Evolutionary conservation across 108 stramenopile species (phyloP).

Genomic region (Skeletonema marinoi): DNA sequence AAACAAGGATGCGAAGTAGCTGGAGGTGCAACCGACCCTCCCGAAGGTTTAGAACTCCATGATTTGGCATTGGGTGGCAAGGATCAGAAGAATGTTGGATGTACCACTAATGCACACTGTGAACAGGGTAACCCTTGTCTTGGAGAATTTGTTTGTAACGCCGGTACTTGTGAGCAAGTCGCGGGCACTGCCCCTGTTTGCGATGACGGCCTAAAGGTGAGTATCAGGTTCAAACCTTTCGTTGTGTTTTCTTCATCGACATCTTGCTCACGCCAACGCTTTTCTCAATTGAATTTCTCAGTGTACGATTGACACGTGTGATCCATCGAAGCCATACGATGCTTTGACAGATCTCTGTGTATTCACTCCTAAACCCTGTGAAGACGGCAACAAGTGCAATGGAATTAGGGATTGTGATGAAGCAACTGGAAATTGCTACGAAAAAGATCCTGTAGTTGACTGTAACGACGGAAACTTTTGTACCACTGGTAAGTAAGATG

Average conservation of each 20-base stretch:
- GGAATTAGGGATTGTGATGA: background rate
- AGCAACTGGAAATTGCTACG: background rate
- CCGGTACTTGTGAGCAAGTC: background rate
- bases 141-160: background rate
- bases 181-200: background rate
- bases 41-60: background rate
- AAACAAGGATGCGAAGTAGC: background rate
- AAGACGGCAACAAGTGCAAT: background rate
- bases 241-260: background rate
- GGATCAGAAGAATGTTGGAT: background rate
- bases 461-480: background rate
- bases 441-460: background rate
- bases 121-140: background rate
- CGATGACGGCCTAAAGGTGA: background rate
- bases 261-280: background rate
- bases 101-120: background rate
- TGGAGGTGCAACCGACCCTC: background rate
- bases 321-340: background rate
- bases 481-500: background rate
- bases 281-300: background rate
- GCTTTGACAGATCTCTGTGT: background rate
- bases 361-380: background rate
- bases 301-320: background rate
- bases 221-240: background rate
- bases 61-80: background rate